A percentile compares a stretch with the other conserved stretches of the same genome.
Evolutionary conservation across 2,329 filamentous ascomycete species (phyloP).

Genomic region (Exophiala viscosa): DNA sequence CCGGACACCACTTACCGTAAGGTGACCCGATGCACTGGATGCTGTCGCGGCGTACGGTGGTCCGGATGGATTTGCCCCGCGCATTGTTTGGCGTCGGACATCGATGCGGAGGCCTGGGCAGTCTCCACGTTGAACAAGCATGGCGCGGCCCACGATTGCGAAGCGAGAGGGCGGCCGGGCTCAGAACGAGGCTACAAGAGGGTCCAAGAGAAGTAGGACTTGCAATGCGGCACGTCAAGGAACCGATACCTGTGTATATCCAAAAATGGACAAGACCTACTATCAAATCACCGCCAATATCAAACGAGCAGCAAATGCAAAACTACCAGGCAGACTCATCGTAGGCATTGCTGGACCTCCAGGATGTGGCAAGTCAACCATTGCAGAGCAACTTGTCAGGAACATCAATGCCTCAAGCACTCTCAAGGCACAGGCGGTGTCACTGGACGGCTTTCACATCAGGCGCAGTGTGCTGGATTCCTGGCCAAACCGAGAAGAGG

Average conservation of each 20-base stretch:
- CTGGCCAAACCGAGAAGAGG: slow-evolving; percentile 34
- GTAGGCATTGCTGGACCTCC: slow-evolving; percentile 32
- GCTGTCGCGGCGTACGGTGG: no score
- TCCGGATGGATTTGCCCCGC: no score
- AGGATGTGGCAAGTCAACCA: slow-evolving; percentile 37
- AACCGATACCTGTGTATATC: background rate
- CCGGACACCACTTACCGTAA: no score
- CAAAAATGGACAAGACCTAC: slow-evolving; percentile 4
- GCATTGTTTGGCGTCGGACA: no score
- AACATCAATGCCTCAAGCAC: slow-evolving; percentile 26
- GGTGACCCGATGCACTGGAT: no score
- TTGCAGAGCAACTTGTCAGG: slow-evolving; percentile 30
- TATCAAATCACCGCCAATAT: background rate
- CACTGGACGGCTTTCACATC: slow-evolving; percentile 41
- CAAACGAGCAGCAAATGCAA: background rate
- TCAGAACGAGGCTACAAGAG: no score
- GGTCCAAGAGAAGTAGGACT: no score
- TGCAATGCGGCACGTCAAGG: background rate
- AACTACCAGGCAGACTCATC: slow-evolving; percentile 7
- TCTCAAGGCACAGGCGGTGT: slow-evolving; percentile 25
- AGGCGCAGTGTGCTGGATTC: slow-evolving; percentile 31
- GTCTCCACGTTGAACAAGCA: no score
- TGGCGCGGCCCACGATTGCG: no score
- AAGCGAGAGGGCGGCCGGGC: no score
- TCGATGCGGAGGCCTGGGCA: no score